These are phyloP conservation scores for Sordaria brevicollis DNA, from an alignment of 495 filamentous ascomycete genomes.

Conservation along the genomic window DNA sequence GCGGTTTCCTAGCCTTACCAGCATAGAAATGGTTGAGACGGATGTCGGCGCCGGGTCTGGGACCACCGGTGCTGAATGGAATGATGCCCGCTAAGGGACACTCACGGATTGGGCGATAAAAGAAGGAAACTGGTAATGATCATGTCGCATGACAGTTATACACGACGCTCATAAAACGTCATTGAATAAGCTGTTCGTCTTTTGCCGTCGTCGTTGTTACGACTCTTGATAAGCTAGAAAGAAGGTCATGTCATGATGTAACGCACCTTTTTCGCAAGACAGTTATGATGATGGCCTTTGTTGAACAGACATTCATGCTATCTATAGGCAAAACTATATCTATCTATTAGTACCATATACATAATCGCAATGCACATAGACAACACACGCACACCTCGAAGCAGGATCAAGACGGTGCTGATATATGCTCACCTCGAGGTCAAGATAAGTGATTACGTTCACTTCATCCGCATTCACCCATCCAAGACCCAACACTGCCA, in stretches of 20 bases:
- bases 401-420: not conserved
- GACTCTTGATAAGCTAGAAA: not conserved
- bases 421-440: not conserved
- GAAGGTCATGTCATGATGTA: not conserved
- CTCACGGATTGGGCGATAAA: not conserved
- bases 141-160: not conserved
- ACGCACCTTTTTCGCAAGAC: not conserved
- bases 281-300: not conserved
- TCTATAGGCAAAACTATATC: not conserved
- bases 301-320: not conserved
- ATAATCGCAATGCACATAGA: not conserved
- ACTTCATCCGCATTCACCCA: not conserved
- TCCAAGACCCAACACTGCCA: not conserved
- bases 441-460: not conserved
- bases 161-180: not conserved
- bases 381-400: not conserved
- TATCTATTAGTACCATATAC: not conserved
- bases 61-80: not conserved
- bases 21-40: slow-evolving; percentile 70
- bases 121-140: not conserved
- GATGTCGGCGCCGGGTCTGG: slow-evolving; percentile 26
- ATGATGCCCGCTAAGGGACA: not conserved
- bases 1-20: slow-evolving; percentile 68
- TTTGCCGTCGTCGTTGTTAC: not conserved
- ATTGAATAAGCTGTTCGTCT: not conserved